These are phyloP conservation scores for Pseudogymnoascus sp. DNA, from an alignment of 2,329 filamentous ascomycete genomes.

Conservation along the genomic window DNA sequence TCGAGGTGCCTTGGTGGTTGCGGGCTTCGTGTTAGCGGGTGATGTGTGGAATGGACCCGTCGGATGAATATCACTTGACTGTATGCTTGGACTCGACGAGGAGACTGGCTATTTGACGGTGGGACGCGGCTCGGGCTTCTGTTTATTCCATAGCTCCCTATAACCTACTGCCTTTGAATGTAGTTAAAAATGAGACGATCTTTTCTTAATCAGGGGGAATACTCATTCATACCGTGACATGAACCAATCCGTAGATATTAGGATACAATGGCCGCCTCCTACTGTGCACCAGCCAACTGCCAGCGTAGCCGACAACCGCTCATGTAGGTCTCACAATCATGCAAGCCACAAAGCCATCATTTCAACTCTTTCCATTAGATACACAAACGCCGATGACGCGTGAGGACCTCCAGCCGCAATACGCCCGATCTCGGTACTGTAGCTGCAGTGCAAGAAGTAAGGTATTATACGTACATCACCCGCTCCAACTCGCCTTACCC, in stretches of 20 bases:
- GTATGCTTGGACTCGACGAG: neutral
- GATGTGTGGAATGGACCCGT: neutral
- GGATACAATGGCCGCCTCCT: neutral
- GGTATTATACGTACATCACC: neutral
- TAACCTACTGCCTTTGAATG: neutral
- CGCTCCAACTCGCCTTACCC: neutral
- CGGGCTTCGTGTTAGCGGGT: neutral
- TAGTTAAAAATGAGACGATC: neutral
- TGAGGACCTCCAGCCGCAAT: neutral
- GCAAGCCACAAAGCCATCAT: neutral
- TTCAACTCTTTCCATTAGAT: neutral
- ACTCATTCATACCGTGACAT: neutral
- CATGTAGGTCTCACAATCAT: constrained; percentile 1
- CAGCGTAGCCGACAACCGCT: neutral
- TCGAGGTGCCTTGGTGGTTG: neutral
- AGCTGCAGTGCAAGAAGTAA: neutral
- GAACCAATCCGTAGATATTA: neutral
- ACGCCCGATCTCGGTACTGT: neutral
- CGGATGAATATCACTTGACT: neutral
- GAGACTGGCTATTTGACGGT: neutral
- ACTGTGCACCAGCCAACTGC: neutral
- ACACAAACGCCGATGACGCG: neutral
- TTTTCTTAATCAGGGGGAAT: neutral
- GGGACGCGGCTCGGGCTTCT: neutral
- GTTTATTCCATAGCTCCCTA: neutral